Evolutionary conservation across 2,329 filamentous ascomycete genomes (phyloP), one percentile per base, ranked within the genome.

Genomic region (Ophiostoma fasciatum): DNA sequence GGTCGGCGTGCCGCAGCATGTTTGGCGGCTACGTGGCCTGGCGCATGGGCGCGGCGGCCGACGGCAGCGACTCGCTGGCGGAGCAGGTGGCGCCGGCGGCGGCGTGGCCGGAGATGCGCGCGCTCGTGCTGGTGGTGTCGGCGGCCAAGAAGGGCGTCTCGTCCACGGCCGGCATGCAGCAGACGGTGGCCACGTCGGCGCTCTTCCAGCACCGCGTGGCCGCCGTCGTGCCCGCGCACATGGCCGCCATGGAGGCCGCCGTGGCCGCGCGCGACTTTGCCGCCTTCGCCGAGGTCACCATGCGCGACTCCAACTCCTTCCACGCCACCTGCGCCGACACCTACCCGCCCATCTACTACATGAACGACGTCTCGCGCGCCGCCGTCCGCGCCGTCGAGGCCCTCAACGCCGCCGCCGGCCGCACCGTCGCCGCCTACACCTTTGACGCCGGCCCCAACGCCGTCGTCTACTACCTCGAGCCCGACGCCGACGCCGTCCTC

Each of bases 381-480:
- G 85, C 88, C 6, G 83, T 98, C 41, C 71, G 83, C 35, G 76
- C 84, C 13, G 87, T 94, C 21, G 85, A 98, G 62, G 71, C 77
- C 47, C 82, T 96, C 61, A 98, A 98, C 53, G 67, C 68, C 36
- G 68, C 70, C 18, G 83, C 81, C 5, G 85, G 83, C 36, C 78
- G 75, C 60, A 77, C 72, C 0, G 70, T 96, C 14, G 85, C 83
- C 4, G 90, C 90, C 4, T 98, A 98, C 58, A 98, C 90, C 0
- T 98, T 96, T 51, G 90, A 98, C 53, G 90, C 90, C 0, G 90
- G 90, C 35, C 90, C 90, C 37, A 98, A 98, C 60, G 85, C 85
- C 28, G 92, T 98, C 34, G 75, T 98, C 34, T 98, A 98, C 66
- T 96, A 93, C 53, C 71, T 87, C 28, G 81, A 87, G 53, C 68